These are phyloP conservation scores for Posidonia australis DNA, from an alignment of 106 monocot species.

Conservation along the genomic window DNA sequence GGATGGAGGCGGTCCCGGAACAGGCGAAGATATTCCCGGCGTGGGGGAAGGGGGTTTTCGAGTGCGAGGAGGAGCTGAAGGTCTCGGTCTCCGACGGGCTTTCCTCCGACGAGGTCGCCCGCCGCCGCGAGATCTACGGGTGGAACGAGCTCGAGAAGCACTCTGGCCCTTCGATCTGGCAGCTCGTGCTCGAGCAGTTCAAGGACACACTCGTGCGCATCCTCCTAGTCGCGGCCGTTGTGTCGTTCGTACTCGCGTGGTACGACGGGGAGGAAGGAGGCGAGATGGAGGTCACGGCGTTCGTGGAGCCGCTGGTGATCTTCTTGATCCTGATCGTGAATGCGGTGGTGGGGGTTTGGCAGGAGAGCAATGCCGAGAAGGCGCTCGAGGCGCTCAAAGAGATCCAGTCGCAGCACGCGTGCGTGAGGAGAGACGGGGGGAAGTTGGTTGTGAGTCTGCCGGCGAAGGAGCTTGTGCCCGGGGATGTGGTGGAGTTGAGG, in stretches of 20 bases:
- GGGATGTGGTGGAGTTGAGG: slow-evolving; percentile 28
- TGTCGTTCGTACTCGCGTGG: slow-evolving; percentile 85
- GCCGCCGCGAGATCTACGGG: slow-evolving; percentile 46
- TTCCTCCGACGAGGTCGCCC: slow-evolving; percentile 33
- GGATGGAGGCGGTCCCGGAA: neutral
- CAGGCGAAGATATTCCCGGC: slow-evolving; percentile 37
- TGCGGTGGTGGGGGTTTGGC: slow-evolving; percentile 89
- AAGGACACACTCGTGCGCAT: slow-evolving; percentile 87
- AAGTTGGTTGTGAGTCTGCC: slow-evolving; percentile 17
- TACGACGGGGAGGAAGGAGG: slow-evolving; percentile 62
- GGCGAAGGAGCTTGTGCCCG: slow-evolving; percentile 26
- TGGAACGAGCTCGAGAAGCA: slow-evolving; percentile 88
- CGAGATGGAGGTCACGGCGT: slow-evolving; percentile 62
- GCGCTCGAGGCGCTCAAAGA: slow-evolving; percentile 81
- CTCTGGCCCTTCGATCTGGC: slow-evolving; percentile 68
- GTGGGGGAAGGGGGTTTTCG: slow-evolving; percentile 51
- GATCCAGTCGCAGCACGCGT: slow-evolving; percentile 82
- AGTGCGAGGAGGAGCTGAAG: slow-evolving; percentile 57
- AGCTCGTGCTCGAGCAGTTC: slow-evolving; percentile 80
- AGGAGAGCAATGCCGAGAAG: slow-evolving; percentile 90
- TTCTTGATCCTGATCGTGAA: slow-evolving; percentile 70
- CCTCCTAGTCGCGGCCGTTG: slow-evolving; percentile 81
- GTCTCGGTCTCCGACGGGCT: slow-evolving; percentile 48
- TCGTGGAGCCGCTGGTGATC: slow-evolving; percentile 84
- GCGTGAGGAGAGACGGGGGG: slow-evolving; percentile 51